A percentile compares a stretch with the other conserved stretches of the same genome.
Evolutionary conservation across 73 alveolate species (phyloP).

Genomic region (Uronychia binucleata): DNA sequence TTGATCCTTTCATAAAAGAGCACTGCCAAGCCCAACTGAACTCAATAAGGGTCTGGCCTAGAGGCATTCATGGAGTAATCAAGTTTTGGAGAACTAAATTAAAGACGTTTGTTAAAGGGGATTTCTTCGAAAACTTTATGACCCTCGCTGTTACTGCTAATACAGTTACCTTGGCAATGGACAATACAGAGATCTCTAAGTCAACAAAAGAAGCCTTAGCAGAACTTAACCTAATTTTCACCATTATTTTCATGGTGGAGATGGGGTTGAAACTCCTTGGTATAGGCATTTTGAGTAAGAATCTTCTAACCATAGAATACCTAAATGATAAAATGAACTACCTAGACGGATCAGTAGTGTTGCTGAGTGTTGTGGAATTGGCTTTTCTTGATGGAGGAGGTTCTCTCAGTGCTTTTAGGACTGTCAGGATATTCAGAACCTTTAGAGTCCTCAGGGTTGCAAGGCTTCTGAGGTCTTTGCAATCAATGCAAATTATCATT

Average conservation of each 20-base stretch:
- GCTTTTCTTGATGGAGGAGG: conserved; percentile 52
- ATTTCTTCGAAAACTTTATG: conserved; percentile 63
- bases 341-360: conserved; percentile 80
- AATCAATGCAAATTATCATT: conserved; percentile 75
- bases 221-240: conserved; percentile 63
- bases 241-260: conserved; percentile 76
- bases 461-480: conserved; percentile 66
- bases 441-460: conserved; percentile 87
- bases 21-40: conserved; percentile 14
- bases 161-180: conserved; percentile 75
- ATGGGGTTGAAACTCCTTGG: conserved; percentile 84
- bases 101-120: conserved; percentile 9
- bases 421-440: conserved; percentile 80
- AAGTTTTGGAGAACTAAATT: conserved; percentile 15
- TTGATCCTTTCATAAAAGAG: conserved; percentile 33
- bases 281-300: conserved; percentile 64
- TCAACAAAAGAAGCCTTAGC: conserved; percentile 21
- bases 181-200: conserved; percentile 61
- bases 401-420: conserved; percentile 70
- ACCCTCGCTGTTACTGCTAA: conserved; percentile 65
- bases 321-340: conserved; percentile 76
- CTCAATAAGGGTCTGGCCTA: conserved; percentile 48
- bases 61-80: conserved; percentile 20
- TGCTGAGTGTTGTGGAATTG: conserved; percentile 68
- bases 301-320: no score